Evolutionary conservation across 352 stramenopile genomes (phyloP).

Genomic region (Plasmopara viticola): DNA sequence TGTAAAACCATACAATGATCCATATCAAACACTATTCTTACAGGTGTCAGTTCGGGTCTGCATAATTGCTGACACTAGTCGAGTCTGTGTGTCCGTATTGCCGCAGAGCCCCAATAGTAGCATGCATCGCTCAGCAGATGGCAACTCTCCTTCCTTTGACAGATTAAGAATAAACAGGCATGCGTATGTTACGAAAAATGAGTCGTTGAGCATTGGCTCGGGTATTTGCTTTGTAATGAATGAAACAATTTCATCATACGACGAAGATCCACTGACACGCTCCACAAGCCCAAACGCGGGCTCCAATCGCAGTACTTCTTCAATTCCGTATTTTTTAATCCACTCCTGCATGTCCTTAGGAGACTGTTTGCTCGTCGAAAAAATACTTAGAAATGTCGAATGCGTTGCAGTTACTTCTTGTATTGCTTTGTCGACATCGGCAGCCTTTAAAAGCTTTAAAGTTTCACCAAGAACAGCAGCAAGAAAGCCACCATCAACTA

Average conservation of each 20-base stretch:
- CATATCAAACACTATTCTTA: constrained; percentile 15
- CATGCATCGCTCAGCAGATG: constrained; percentile 54
- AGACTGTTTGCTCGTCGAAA: constrained; percentile 48
- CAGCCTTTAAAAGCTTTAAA: constrained; percentile 41
- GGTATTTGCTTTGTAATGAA: constrained; percentile 58
- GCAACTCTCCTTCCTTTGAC: constrained; percentile 45
- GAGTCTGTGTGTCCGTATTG: constrained; percentile 52
- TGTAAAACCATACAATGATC: not conserved
- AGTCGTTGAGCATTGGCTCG: constrained; percentile 39
- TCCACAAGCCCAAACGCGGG: constrained; percentile 51
- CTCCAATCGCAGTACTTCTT: constrained; percentile 49
- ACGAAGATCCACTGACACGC: constrained; percentile 33
- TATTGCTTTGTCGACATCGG: constrained; percentile 39
- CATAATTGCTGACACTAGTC: constrained; percentile 56
- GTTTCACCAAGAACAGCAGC: constrained; percentile 37
- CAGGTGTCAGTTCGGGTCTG: constrained; percentile 55
- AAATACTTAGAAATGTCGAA: constrained; percentile 43
- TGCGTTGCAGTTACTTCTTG: constrained; percentile 47
- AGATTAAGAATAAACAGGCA: constrained; percentile 61
- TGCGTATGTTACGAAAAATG: constrained; percentile 52
- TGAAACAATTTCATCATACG: constrained; percentile 44
- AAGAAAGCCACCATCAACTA: constrained; percentile 66
- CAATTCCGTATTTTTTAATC: constrained; percentile 56
- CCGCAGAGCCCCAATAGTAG: constrained; percentile 69
- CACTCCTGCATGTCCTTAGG: constrained; percentile 54